Evolutionary conservation across 202 grass and related monocot species (phyloP).

Genomic region (Musa balbisiana): DNA sequence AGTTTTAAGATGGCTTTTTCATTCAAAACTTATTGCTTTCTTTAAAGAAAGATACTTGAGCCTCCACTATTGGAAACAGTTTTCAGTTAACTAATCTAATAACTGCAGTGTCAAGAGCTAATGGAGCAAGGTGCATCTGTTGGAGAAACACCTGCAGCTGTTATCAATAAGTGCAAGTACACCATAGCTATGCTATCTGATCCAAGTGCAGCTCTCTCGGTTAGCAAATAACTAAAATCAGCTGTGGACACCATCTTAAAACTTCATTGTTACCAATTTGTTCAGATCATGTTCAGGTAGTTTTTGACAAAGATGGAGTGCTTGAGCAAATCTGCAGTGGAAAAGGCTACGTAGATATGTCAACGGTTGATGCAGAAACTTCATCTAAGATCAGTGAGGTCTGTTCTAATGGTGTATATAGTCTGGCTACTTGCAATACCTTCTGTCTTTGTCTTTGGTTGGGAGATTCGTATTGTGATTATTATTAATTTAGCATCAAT

Average conservation of each 20-base stretch:
- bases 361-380: constrained; percentile 74
- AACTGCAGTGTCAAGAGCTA: constrained; percentile 67
- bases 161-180: constrained; percentile 79
- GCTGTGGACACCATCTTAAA: background rate
- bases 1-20: no score
- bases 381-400: constrained; percentile 83
- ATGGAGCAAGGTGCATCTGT: constrained; percentile 68
- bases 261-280: background rate
- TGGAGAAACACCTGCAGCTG: constrained; percentile 71
- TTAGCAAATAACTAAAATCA: constrained; percentile 20
- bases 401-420: background rate
- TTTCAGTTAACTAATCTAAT: background rate
- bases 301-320: constrained; percentile 89
- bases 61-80: background rate
- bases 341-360: constrained; percentile 93
- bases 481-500: background rate
- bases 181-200: constrained; percentile 98
- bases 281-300: constrained; percentile 47
- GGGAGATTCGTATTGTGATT: background rate
- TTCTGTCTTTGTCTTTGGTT: background rate
- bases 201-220: constrained; percentile 75
- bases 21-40: background rate
- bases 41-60: background rate
- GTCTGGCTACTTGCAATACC: background rate
- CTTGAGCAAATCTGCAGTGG: constrained; percentile 72